phyloP scores from a whole-genome alignment of 1,284 basidiomycete genomes.

The Sanghuangporus sanghuang region DNA sequence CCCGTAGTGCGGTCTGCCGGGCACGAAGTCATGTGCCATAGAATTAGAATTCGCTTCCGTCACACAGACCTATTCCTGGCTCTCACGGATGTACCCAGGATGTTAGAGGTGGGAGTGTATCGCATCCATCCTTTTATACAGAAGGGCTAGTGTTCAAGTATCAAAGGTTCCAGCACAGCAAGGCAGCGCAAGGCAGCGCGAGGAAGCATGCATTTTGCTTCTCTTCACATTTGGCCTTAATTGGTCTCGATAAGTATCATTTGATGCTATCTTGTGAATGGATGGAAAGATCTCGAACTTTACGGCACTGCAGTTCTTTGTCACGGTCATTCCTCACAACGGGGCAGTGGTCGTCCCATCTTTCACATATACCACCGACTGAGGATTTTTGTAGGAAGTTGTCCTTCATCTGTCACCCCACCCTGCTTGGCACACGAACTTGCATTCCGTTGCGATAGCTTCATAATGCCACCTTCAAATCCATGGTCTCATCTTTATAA shows the following conservation, averaged over 20 bases:
- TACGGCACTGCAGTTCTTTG: not conserved
- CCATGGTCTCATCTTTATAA: not conserved
- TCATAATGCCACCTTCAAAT: not conserved
- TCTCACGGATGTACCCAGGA: not conserved
- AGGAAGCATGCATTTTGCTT: not conserved
- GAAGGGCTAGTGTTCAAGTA: too few relatives aligned
- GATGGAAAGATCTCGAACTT: not conserved
- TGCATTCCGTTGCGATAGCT: not conserved
- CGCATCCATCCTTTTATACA: too few relatives aligned
- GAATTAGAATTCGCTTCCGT: not conserved
- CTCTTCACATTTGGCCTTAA: not conserved
- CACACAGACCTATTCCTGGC: not conserved
- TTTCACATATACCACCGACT: too few relatives aligned
- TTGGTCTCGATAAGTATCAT: not conserved
- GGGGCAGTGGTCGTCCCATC: too few relatives aligned
- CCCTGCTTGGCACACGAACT: not conserved
- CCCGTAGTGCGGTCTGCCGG: too few relatives aligned
- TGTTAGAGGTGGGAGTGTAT: too few relatives aligned
- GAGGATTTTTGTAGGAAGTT: too few relatives aligned
- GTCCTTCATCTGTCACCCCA: too few relatives aligned
- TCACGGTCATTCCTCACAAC: not conserved
- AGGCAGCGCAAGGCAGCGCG: too few relatives aligned
- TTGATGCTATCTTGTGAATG: not conserved
- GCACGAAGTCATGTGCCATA: too few relatives aligned
- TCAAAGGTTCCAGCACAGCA: too few relatives aligned